Percentiles rank a stretch among this genome's conserved stretches.
Evolutionary conservation across 2,329 filamentous ascomycete genomes (phyloP).

Genomic region (Pestalotiopsis sp.): DNA sequence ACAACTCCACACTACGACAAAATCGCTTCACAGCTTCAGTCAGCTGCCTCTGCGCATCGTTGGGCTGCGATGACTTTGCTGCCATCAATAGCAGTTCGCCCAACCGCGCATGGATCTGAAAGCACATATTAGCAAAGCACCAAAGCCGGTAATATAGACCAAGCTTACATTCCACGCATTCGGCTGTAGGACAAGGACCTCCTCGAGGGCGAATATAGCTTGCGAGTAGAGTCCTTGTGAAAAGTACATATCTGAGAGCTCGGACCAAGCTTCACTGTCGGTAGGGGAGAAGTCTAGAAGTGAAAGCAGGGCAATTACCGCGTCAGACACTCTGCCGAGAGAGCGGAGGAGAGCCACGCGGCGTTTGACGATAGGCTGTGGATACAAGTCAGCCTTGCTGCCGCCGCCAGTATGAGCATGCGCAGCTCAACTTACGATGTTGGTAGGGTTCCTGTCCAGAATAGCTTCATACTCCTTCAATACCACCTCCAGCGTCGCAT

Average conservation of each 20-base stretch:
- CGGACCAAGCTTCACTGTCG: conserved; percentile 91
- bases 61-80: conserved; percentile 45
- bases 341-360: conserved; percentile 78
- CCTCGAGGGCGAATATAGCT: conserved; percentile 85
- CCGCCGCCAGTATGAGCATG: background rate
- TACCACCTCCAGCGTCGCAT: conserved; percentile 67
- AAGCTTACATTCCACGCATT: conserved; percentile 90
- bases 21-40: conserved; percentile 81
- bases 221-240: conserved; percentile 78
- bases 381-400: conserved; percentile 4
- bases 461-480: conserved; percentile 78
- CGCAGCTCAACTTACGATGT: conserved; percentile 63
- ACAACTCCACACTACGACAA: conserved; percentile 88
- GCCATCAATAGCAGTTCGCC: conserved; percentile 83
- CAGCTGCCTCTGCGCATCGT: conserved; percentile 54
- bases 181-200: conserved; percentile 82
- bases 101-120: conserved; percentile 81
- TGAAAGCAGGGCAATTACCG: conserved; percentile 71
- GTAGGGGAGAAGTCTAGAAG: conserved; percentile 84
- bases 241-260: conserved; percentile 86
- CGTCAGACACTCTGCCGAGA: conserved; percentile 70
- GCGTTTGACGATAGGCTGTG: conserved; percentile 80
- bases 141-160: conserved; percentile 9
- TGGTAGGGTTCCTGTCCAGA: conserved; percentile 72
- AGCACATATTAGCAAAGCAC: conserved; percentile 28